phyloP scores from a whole-genome alignment of 192 early-diverging fungal genomes.

The Jimgerdemannia lactiflua region DNA sequence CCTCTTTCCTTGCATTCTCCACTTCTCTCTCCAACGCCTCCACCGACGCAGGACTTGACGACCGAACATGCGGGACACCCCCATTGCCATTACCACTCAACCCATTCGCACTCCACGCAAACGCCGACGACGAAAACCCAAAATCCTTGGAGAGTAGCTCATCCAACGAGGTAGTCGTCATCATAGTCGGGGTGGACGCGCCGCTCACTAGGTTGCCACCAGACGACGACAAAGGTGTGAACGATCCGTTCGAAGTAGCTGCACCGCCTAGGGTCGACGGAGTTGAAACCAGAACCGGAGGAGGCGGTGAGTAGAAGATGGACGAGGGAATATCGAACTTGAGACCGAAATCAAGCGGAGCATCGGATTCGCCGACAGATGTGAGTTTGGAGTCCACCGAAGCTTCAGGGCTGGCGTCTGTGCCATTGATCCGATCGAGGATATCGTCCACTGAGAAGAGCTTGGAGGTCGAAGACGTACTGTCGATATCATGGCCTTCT shows the following conservation, averaged over 20 bases:
- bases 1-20: conserved; percentile 23
- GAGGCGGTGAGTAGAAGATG: not conserved
- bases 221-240: not conserved
- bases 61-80: not conserved
- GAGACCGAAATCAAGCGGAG: not conserved
- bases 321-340: not conserved
- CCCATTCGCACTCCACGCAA: not conserved
- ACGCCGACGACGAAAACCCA: not conserved
- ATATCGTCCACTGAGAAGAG: not conserved
- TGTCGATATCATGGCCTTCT: not conserved
- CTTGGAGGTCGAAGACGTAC: not conserved
- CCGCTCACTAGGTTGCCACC: not conserved
- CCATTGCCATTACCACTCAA: not conserved
- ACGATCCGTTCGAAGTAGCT: not conserved
- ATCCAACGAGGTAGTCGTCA: not conserved
- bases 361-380: not conserved
- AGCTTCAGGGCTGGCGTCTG: not conserved
- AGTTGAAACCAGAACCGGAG: not conserved
- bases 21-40: conserved; percentile 22
- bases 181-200: not conserved
- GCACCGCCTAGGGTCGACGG: not conserved
- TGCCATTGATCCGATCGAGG: not conserved
- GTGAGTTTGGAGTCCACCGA: not conserved
- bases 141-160: not conserved
- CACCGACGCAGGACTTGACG: conserved; percentile 1